Evolutionary conservation across 306 rosid genomes (phyloP).

Genomic region (Lathyrus aphaca): DNA sequence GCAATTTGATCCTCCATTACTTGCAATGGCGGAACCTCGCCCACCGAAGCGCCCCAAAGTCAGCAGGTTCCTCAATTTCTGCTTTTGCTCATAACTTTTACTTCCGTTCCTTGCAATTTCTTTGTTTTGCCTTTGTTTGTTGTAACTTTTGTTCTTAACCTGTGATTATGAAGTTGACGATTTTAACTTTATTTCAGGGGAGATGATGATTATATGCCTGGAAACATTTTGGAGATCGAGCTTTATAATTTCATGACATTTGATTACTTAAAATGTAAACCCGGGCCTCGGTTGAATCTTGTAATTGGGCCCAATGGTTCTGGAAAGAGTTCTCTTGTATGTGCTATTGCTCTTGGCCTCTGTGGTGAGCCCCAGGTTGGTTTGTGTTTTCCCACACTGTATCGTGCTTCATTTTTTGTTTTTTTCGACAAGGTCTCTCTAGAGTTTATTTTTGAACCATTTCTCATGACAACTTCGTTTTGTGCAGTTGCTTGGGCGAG

Average conservation of each 20-base stretch:
- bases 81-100: background rate
- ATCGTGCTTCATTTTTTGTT: background rate
- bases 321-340: constrained; percentile 96
- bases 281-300: constrained; percentile 86
- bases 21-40: constrained; percentile 62
- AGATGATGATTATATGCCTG: constrained; percentile 94
- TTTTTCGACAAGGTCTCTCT: background rate
- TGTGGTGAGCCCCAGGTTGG: constrained; percentile 99
- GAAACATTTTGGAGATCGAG: constrained; percentile 88
- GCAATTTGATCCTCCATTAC: background rate
- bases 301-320: constrained; percentile 97
- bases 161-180: constrained; percentile 24
- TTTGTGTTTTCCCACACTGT: constrained; percentile 20
- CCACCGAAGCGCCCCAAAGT: constrained; percentile 75
- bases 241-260: constrained; percentile 91
- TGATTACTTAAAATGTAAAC: constrained; percentile 76
- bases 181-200: constrained; percentile 64
- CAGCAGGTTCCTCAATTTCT: constrained; percentile 51
- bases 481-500: constrained; percentile 85
- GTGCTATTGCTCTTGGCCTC: constrained; percentile 96
- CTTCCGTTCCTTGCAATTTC: background rate
- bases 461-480: constrained; percentile 35
- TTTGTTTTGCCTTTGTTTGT: background rate
- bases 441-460: constrained; percentile 26
- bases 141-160: background rate